Evolutionary conservation across 768 basidiomycete species (phyloP).

Genomic region (Xerocomus spinulosus): DNA sequence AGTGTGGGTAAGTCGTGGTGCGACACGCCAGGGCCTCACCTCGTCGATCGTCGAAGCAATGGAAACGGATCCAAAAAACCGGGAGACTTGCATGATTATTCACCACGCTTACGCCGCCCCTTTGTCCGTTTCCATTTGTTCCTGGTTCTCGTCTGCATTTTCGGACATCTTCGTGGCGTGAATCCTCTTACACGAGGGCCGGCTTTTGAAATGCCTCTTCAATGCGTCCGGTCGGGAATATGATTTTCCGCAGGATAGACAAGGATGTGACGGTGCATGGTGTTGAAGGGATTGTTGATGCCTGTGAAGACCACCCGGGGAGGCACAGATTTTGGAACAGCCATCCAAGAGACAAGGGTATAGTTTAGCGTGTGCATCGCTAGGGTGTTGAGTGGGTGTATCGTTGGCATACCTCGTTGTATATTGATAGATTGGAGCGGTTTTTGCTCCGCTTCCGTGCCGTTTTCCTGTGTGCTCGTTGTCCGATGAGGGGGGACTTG

Average conservation of each 20-base stretch:
- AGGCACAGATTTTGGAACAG: conserved; percentile 28
- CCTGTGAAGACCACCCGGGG: conserved; percentile 24
- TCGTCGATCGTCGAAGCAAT: conserved; percentile 6
- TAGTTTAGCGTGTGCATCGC: conserved; percentile 8
- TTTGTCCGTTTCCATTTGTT: conserved; percentile 13
- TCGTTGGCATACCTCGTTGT: conserved; percentile 12
- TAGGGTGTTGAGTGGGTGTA: conserved; percentile 2
- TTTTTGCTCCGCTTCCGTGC: conserved; percentile 2
- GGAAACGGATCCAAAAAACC: neutral
- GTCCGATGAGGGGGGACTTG: conserved; percentile 2
- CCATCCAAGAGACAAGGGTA: conserved; percentile 23
- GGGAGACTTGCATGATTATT: too few relatives aligned
- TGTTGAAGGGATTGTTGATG: conserved; percentile 31
- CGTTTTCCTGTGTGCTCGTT: conserved; percentile 16
- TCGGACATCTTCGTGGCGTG: conserved; percentile 15
- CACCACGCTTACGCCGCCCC: conserved; percentile 16
- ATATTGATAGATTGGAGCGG: conserved; percentile 8
- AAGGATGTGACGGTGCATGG: conserved; percentile 17
- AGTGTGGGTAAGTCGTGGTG: neutral
- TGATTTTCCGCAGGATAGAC: conserved; percentile 23
- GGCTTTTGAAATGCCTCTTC: conserved; percentile 31
- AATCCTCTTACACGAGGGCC: conserved; percentile 23
- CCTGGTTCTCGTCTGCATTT: conserved; percentile 6
- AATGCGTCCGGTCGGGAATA: conserved; percentile 31
- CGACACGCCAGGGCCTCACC: conserved; percentile 20